These are phyloP conservation scores for Centella asiatica DNA, from an alignment of 129 eudicot genomes.

Conservation along the genomic window DNA sequence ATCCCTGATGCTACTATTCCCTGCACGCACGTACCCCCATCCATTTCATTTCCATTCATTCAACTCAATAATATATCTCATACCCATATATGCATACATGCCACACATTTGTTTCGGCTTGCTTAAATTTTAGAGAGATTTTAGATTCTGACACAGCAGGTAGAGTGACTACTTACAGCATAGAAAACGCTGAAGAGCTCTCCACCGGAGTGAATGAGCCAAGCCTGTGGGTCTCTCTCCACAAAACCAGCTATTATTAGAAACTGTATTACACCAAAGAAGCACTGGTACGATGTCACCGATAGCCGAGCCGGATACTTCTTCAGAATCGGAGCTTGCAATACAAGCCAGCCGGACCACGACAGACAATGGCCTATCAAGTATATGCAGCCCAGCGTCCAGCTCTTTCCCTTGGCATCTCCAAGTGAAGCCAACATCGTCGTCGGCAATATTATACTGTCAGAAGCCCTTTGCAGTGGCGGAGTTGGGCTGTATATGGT, in stretches of 20 bases:
- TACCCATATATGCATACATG: too few relatives aligned
- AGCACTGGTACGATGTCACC: slow-evolving; percentile 84
- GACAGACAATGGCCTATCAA: slow-evolving; percentile 92
- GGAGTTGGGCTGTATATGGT: slow-evolving; percentile 81
- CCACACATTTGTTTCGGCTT: too few relatives aligned
- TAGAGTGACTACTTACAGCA: slow-evolving; percentile 44
- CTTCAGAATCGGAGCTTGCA: slow-evolving; percentile 83
- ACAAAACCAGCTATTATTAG: slow-evolving; percentile 67
- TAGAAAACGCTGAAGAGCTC: slow-evolving; percentile 93
- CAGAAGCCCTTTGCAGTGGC: slow-evolving; percentile 25
- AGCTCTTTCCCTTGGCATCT: slow-evolving; percentile 77
- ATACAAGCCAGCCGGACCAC: slow-evolving; percentile 96
- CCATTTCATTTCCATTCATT: neutral
- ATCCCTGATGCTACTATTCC: slow-evolving; percentile 99
- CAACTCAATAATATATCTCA: neutral
- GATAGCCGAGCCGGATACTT: slow-evolving; percentile 96
- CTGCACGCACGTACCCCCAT: slow-evolving; percentile 32
- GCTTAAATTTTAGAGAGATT: too few relatives aligned
- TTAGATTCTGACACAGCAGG: neutral
- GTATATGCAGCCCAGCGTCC: slow-evolving; percentile 94
- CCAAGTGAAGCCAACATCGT: slow-evolving; percentile 50
- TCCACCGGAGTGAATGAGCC: slow-evolving; percentile 78
- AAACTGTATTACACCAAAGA: slow-evolving; percentile 89
- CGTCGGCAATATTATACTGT: slow-evolving; percentile 10
- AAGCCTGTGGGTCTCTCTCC: slow-evolving; percentile 81